These are phyloP conservation scores for Blastomyces gilchristii DNA, from an alignment of 2,329 filamentous ascomycete genomes.

Conservation along the genomic window DNA sequence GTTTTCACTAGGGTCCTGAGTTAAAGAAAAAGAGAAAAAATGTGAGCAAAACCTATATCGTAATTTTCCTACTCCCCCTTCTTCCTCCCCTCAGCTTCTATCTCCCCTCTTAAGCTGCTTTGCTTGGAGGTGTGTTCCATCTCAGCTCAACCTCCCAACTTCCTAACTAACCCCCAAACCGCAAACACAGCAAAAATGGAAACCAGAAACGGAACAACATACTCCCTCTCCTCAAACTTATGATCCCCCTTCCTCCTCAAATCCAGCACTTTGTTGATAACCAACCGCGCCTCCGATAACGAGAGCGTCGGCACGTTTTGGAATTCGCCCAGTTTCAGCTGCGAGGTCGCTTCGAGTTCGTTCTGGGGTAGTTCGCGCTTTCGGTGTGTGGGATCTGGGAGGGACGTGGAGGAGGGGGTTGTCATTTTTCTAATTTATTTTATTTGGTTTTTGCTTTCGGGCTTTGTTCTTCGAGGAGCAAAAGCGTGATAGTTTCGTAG, in stretches of 20 bases:
- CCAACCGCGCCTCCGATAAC: slow-evolving; percentile 79
- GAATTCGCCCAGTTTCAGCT: slow-evolving; percentile 85
- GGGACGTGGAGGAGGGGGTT: background rate
- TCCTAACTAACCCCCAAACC: background rate
- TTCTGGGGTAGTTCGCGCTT: slow-evolving; percentile 34
- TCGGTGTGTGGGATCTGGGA: slow-evolving; percentile 24
- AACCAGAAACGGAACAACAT: slow-evolving; percentile 26
- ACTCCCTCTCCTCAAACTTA: slow-evolving; percentile 77
- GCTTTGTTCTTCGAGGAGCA: background rate
- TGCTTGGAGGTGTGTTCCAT: no score
- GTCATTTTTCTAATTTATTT: background rate
- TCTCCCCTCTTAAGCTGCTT: no score
- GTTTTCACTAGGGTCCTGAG: slow-evolving; percentile 66
- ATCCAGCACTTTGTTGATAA: slow-evolving; percentile 79
- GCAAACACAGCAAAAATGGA: background rate
- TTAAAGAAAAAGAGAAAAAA: background rate
- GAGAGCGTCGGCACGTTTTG: slow-evolving; percentile 84
- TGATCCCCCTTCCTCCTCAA: slow-evolving; percentile 71
- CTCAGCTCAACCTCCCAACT: background rate
- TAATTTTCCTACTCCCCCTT: background rate
- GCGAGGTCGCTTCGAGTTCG: slow-evolving; percentile 77
- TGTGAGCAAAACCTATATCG: background rate
- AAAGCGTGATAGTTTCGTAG: background rate
- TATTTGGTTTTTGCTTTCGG: background rate
- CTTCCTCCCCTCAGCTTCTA: background rate